A percentile compares a stretch with the other conserved stretches of the same genome.
Evolutionary conservation across 345 rosid species (phyloP).

Genomic region (Microthlaspi erraticum): DNA sequence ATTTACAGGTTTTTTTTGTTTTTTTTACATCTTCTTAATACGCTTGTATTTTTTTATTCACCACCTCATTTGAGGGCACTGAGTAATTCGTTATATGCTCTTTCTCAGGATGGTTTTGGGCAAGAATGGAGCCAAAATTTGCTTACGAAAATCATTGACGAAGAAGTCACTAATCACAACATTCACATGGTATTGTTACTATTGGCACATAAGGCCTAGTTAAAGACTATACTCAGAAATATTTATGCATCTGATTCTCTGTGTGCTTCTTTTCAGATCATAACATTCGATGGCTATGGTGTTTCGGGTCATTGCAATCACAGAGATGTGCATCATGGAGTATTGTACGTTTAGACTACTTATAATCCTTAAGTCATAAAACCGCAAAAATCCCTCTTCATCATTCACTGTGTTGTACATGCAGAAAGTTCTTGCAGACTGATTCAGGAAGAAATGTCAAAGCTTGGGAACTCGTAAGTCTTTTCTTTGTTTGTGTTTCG

Average conservation of each 20-base stretch:
- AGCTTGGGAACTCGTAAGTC: conserved; percentile 83
- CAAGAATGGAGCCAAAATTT: conserved; percentile 66
- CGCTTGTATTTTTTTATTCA: conserved; percentile 20
- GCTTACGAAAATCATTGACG: conserved; percentile 60
- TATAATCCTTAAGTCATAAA: conserved; percentile 10
- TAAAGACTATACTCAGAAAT: not conserved
- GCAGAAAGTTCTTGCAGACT: conserved; percentile 61
- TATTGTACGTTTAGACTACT: conserved; percentile 52
- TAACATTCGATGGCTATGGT: conserved; percentile 78
- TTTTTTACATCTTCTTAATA: not conserved
- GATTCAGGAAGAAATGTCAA: conserved; percentile 55
- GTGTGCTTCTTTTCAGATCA: conserved; percentile 53
- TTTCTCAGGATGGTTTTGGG: conserved; percentile 87
- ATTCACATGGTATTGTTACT: conserved; percentile 59
- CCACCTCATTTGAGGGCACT: not conserved
- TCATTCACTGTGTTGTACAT: conserved; percentile 35
- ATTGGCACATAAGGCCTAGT: conserved; percentile 15
- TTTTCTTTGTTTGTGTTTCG: conserved; percentile 6
- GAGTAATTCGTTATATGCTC: not conserved
- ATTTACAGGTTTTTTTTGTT: conserved; percentile 60
- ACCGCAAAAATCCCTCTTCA: conserved; percentile 17
- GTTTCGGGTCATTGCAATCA: conserved; percentile 93
- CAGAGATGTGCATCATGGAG: conserved; percentile 68
- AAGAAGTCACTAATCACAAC: conserved; percentile 56
- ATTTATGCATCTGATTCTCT: conserved; percentile 9